phyloP scores from a whole-genome alignment of 83 land plant species.

The Larix sibirica region DNA sequence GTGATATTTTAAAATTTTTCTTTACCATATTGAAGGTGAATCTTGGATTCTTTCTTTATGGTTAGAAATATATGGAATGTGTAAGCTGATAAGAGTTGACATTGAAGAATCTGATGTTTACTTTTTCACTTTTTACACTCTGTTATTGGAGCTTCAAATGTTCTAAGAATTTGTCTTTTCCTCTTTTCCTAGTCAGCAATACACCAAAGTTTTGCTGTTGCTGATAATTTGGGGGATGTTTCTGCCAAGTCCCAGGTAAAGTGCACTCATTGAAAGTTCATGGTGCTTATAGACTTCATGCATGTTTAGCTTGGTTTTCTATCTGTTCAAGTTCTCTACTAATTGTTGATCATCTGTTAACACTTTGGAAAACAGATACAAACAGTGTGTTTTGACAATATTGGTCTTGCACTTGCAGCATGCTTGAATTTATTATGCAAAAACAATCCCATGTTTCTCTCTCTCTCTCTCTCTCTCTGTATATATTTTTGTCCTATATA shows the following conservation, averaged over 20 bases:
- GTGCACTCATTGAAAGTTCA: not conserved
- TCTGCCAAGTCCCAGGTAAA: conserved; percentile 78
- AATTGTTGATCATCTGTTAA: not conserved
- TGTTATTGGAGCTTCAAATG: not conserved
- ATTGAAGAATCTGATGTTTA: not conserved
- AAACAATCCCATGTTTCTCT: conserved; percentile 38
- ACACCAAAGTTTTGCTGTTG: conserved; percentile 74
- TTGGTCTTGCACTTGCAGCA: conserved; percentile 68
- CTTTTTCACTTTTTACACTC: not conserved
- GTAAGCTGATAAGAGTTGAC: not conserved
- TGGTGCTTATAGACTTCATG: not conserved
- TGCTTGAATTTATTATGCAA: conserved; percentile 37
- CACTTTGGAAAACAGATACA: conserved; percentile 49
- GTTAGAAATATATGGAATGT: not conserved
- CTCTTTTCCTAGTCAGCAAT: conserved; percentile 60
- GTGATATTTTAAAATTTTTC: not conserved
- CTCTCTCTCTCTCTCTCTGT: not conserved
- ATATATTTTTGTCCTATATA: no score
- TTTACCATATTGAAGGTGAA: not conserved
- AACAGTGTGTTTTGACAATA: conserved; percentile 72
- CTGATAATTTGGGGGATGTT: conserved; percentile 76
- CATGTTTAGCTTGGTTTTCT: not conserved
- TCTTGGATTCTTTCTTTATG: not conserved
- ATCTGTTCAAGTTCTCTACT: not conserved
- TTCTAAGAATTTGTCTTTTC: not conserved